A percentile compares a stretch with the other conserved stretches of the same genome.
Evolutionary conservation across 2,329 filamentous ascomycete species (phyloP).

Genomic region (Verticillium zaregamsianum): DNA sequence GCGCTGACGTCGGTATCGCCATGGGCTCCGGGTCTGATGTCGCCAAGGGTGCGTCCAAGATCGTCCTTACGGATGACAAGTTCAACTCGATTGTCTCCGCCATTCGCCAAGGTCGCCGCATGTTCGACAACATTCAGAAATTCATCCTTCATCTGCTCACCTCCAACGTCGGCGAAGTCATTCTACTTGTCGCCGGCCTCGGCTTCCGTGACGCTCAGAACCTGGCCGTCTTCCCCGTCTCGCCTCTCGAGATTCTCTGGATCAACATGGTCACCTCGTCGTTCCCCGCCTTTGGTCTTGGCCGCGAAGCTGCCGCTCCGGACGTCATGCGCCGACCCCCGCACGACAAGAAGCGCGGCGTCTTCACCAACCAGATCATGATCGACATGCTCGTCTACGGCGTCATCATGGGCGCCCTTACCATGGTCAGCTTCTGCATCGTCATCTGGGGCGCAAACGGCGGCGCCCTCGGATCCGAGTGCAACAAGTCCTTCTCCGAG

Average conservation of each 20-base stretch:
- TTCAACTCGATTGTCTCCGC: slow-evolving; percentile 83
- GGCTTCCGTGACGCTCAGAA: slow-evolving; percentile 69
- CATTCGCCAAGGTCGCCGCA: slow-evolving; percentile 76
- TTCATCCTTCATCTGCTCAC: slow-evolving; percentile 77
- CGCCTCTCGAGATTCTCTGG: slow-evolving; percentile 85
- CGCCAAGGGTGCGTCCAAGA: slow-evolving; percentile 75
- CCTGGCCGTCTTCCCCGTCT: slow-evolving; percentile 80
- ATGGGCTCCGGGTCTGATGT: slow-evolving; percentile 90
- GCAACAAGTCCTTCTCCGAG: slow-evolving; percentile 56
- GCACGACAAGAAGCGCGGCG: slow-evolving; percentile 61
- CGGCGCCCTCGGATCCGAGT: slow-evolving; percentile 54
- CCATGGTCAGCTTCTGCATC: slow-evolving; percentile 62
- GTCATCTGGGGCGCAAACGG: slow-evolving; percentile 53
- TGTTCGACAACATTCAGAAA: slow-evolving; percentile 88
- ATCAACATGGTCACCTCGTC: slow-evolving; percentile 92
- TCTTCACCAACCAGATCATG: slow-evolving; percentile 75
- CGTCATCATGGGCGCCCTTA: slow-evolving; percentile 69
- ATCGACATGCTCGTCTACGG: slow-evolving; percentile 79
- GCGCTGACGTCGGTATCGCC: slow-evolving; percentile 80
- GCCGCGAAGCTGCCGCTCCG: slow-evolving; percentile 69
- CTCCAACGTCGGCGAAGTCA: slow-evolving; percentile 80
- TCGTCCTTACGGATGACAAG: slow-evolving; percentile 84
- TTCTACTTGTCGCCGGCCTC: slow-evolving; percentile 75
- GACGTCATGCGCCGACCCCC: slow-evolving; percentile 80
- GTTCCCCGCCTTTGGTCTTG: slow-evolving; percentile 83